A percentile compares a stretch with the other conserved stretches of the same genome.
These are phyloP conservation scores for Hevea brasiliensis DNA, from an alignment of 345 rosid genomes.

Conservation along the genomic window DNA sequence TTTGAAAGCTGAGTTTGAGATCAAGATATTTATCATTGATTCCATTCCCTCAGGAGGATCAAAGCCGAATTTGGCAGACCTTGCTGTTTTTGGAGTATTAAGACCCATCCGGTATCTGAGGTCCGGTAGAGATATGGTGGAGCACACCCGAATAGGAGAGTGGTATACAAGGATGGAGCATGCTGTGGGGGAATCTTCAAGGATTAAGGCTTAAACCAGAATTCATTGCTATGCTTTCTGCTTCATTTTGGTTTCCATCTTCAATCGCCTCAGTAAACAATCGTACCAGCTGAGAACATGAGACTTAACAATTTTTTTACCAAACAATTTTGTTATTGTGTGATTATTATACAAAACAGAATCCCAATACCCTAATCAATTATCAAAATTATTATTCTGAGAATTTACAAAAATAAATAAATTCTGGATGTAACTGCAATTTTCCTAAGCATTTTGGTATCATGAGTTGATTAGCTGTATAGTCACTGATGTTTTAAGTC, in stretches of 20 bases:
- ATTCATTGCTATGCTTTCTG: not conserved
- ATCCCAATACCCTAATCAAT: not conserved
- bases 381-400: not conserved
- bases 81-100: slow-evolving; percentile 85
- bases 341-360: too few species aligned
- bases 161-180: slow-evolving; percentile 78
- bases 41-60: slow-evolving; percentile 54
- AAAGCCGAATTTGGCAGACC: slow-evolving; percentile 89
- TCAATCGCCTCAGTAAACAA: not conserved
- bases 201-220: slow-evolving; percentile 27
- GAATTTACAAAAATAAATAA: too few species aligned
- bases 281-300: not conserved
- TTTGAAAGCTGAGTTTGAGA: not conserved
- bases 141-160: slow-evolving; percentile 76
- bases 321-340: too few species aligned
- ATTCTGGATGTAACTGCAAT: not conserved
- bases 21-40: not conserved
- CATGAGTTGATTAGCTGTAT: not conserved
- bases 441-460: not conserved
- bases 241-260: too few species aligned
- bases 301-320: too few species aligned
- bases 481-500: not conserved
- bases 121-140: slow-evolving; percentile 90
- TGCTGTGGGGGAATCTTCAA: slow-evolving; percentile 62
- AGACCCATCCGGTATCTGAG: slow-evolving; percentile 81